Base-by-base conservation (phyloP, 176 grass and related monocot genomes). In the Bromus sterilis region DNA sequence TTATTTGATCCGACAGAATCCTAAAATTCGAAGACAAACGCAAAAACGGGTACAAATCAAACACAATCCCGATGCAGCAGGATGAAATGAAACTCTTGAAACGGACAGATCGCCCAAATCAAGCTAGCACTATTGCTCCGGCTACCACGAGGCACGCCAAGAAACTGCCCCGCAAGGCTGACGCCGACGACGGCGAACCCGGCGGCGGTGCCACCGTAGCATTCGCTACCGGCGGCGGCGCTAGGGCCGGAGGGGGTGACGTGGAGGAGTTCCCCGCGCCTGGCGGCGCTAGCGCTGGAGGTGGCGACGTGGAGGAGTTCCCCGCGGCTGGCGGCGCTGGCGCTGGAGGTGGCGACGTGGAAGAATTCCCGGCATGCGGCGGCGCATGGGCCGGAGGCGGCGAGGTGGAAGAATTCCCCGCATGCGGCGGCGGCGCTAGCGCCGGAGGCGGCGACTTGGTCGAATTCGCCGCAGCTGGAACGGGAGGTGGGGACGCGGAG, bases 71-170 rank as follows among this genome's bases (percentile, higher is more conserved):
- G 49, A 46, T 3, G 31, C 21, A 16, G 12, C 2, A 55, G n/a
- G 48, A 53, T n/a, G n/a, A n/a, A 66, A 82, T 14, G 34, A 42
- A 56, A 58, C 3, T 37, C 6, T 28, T 13, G 18, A n/a, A 64
- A 23, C n/a, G 10, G 61, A 40, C 20, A 1, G 32, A 55, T 48
- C 14, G 25, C 57, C 14, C 14, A 16, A 1, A 77, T 85, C 34
- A 89, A 34, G 40, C 64, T 6, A 89, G 29, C 62, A 81, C 12
- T 1, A 69, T n/a, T 24, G 78, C 61, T 53, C 60, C 83, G 4
- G 15, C 29, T n/a, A 74, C 23, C 2, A 82, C 3, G 4, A 86
- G 28, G 23, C 36, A 78, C 57, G 66, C 28, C 66, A 82, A 8
- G 21, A 86, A 25, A 24, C 35, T 73, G 64, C 44, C 36, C 46